Percentiles rank a stretch among this genome's conserved stretches.
Evolutionary conservation across 139 green algal species (phyloP).

Genomic region (Dunaliella primolecta): DNA sequence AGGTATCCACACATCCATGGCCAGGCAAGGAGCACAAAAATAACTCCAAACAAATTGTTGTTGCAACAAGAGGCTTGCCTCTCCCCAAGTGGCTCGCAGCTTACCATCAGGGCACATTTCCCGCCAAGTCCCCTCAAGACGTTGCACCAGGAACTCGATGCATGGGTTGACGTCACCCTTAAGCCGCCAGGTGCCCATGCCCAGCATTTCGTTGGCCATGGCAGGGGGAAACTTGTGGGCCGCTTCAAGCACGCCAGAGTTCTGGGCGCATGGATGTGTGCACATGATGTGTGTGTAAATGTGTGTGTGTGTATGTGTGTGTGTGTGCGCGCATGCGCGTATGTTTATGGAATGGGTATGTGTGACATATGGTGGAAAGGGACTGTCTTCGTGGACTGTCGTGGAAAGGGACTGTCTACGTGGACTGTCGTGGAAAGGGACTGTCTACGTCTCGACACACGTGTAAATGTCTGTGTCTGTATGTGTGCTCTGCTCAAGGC

Average conservation of each 20-base stretch:
- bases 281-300: not conserved
- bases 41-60: no score
- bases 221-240: constrained; percentile 14
- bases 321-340: not conserved
- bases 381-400: not conserved
- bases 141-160: constrained; percentile 54
- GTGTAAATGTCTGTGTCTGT: no score
- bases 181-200: constrained; percentile 70
- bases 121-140: constrained; percentile 59
- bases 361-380: not conserved
- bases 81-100: no score
- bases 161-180: constrained; percentile 38
- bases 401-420: not conserved
- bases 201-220: constrained; percentile 45
- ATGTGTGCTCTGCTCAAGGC: no score
- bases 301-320: not conserved
- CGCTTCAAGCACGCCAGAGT: constrained; percentile 5
- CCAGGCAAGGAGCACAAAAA: no score
- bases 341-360: not conserved
- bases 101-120: constrained; percentile 37
- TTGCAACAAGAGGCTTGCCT: no score
- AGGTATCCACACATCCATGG: no score
- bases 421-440: not conserved
- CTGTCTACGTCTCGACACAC: no score
- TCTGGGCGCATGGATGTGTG: not conserved